Percentiles rank a stretch among this genome's conserved stretches.
phyloP scores from a whole-genome alignment of 768 basidiomycete genomes.

The Mycena filopes region DNA sequence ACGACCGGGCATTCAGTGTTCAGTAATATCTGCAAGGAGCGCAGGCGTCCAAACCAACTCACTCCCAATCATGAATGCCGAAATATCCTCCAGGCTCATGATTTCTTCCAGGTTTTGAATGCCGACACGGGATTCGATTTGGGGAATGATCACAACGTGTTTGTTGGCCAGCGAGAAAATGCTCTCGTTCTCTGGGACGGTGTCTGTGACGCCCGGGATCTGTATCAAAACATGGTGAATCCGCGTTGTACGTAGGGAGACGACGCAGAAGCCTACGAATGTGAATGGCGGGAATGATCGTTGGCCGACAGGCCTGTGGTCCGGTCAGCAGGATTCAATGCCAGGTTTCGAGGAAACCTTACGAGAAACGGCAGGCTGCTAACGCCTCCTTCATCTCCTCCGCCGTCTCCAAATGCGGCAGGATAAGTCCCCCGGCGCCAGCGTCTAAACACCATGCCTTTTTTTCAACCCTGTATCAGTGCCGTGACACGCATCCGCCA shows the following conservation, averaged over 20 bases:
- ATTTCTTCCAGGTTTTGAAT: slow-evolving; percentile 74
- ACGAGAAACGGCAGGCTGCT: slow-evolving; percentile 27
- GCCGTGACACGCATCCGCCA: too few species aligned
- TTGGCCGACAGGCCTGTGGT: slow-evolving; percentile 22
- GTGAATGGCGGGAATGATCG: slow-evolving; percentile 26
- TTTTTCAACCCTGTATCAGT: too few species aligned
- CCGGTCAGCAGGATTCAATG: not conserved
- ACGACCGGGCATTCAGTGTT: too few species aligned
- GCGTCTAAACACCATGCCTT: slow-evolving; percentile 31
- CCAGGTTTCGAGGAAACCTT: not conserved
- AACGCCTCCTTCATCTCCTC: slow-evolving; percentile 23
- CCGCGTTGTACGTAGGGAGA: not conserved
- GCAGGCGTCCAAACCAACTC: not conserved
- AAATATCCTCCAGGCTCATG: slow-evolving; percentile 6
- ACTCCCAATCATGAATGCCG: slow-evolving; percentile 31
- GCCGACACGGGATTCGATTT: slow-evolving; percentile 58
- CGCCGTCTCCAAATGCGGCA: slow-evolving; percentile 23
- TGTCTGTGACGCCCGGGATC: slow-evolving; percentile 25
- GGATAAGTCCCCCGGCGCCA: slow-evolving; percentile 27
- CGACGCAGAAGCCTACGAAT: not conserved
- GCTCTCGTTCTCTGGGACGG: slow-evolving; percentile 12
- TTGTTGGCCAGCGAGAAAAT: slow-evolving; percentile 25
- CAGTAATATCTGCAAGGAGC: not conserved
- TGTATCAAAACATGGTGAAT: not conserved
- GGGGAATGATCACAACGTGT: slow-evolving; percentile 29